Evolutionary conservation across 2,329 filamentous ascomycete genomes (phyloP).

Genomic region (Leptographium wingfieldii): DNA sequence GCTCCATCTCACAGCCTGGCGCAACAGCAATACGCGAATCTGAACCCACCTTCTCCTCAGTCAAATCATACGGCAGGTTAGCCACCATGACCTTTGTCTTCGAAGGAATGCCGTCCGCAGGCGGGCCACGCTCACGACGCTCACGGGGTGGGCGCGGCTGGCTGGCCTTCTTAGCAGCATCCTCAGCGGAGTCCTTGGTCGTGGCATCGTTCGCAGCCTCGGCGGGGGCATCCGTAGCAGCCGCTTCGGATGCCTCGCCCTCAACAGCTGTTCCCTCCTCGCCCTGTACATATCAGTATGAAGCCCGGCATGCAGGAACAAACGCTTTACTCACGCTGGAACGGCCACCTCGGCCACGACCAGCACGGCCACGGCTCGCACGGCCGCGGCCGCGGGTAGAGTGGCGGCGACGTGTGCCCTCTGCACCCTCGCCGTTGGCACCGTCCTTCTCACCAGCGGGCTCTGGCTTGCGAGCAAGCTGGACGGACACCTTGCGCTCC

Average conservation of each 20-base stretch:
- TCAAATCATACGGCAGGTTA: constrained; percentile 96
- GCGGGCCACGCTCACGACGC: constrained; percentile 77
- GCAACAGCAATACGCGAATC: not conserved
- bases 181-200: constrained; percentile 43
- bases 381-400: constrained; percentile 57
- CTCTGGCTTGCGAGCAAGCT: constrained; percentile 96
- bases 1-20: not conserved
- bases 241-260: constrained; percentile 34
- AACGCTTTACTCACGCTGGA: constrained; percentile 32
- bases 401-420: constrained; percentile 50
- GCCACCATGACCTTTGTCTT: constrained; percentile 99
- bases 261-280: constrained; percentile 32
- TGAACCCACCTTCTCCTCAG: constrained; percentile 75
- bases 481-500: constrained; percentile 97
- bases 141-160: constrained; percentile 39
- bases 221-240: constrained; percentile 31
- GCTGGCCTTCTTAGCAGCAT: constrained; percentile 42
- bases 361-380: constrained; percentile 51
- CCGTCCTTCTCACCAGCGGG: constrained; percentile 68
- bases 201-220: constrained; percentile 52
- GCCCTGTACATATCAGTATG: constrained; percentile 12
- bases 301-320: not conserved
- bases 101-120: constrained; percentile 92
- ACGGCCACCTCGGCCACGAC: constrained; percentile 53
- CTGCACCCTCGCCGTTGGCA: constrained; percentile 62